Evolutionary conservation across 1,284 basidiomycete genomes (phyloP).

Genomic region (Stygiomarasmius scandens): DNA sequence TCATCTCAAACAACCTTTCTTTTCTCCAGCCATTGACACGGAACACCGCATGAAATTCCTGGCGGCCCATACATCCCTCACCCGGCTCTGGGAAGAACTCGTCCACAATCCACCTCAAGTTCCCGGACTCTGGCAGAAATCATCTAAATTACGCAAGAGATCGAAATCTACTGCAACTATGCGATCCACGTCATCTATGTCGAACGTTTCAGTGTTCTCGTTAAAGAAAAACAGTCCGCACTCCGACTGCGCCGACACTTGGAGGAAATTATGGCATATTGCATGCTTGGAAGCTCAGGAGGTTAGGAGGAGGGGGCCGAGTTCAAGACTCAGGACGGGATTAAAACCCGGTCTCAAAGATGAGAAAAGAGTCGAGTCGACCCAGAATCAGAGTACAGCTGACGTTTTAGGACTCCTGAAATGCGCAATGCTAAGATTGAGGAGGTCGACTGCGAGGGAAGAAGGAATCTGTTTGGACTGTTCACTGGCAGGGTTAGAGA

Average conservation of each 20-base stretch:
- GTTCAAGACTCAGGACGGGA: conserved; percentile 30
- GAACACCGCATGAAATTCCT: conserved; percentile 38
- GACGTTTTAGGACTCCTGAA: conserved; percentile 45
- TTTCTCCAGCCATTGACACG: conserved; percentile 29
- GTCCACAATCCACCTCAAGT: conserved; percentile 35
- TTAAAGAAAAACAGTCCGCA: conserved; percentile 24
- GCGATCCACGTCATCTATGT: not conserved
- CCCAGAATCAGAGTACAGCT: conserved; percentile 23
- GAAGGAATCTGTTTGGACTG: conserved; percentile 38
- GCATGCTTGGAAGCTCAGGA: conserved; percentile 9
- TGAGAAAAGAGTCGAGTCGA: too few relatives aligned
- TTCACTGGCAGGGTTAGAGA: conserved; percentile 43
- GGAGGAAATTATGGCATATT: conserved; percentile 30
- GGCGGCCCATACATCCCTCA: conserved; percentile 39
- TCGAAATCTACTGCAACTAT: not conserved
- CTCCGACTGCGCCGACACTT: conserved; percentile 32
- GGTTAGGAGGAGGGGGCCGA: not conserved
- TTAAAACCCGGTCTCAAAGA: not conserved
- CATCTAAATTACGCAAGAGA: conserved; percentile 12
- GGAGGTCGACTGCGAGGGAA: conserved; percentile 34
- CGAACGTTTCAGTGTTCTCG: too few relatives aligned
- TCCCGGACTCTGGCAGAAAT: conserved; percentile 3
- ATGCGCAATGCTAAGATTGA: conserved; percentile 38
- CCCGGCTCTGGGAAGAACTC: conserved; percentile 37
- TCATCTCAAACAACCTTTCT: conserved; percentile 21